Evolutionary conservation across 1,139 yeast species (phyloP), one percentile per base, ranked within the genome.

Genomic region (Pneumocystis carinii): DNA sequence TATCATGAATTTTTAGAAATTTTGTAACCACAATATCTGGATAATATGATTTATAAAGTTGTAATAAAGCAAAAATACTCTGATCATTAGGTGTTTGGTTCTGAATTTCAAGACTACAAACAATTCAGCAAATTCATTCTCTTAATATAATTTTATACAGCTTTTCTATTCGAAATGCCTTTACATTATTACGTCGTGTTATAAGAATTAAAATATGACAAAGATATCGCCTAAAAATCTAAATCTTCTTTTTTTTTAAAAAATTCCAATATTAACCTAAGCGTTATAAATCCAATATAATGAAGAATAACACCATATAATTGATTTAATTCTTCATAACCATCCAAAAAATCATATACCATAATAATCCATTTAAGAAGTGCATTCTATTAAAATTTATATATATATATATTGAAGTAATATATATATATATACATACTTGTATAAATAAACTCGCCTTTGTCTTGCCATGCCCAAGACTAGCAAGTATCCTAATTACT

Each of bases 231-330:
- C 55, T 59, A 38, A 41, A n/a, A 14, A 32, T 5, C 8, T 29
- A 38, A 41, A 12, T 37, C 19, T 10, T 14, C 12, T 4, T 17
- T 15, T 57, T 7, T n/a, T 42, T 12, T 12, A 7, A 36, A 19
- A 2, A 37, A n/a, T 8, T 79, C 73, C 17, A 77, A 68, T 67
- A 73, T 72, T 0, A 74, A 72, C 64, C 81, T 75, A 59, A 76
- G 69, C 64, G 71, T 77, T 63, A 77, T 79, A 64, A 70, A 77
- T 59, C 78, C 75, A 66, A 81, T 72, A 36, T 74, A 71, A 56
- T 76, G 75, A 66, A 78, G 73, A 65, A 79, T 71, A 5, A 77
- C 62, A 1, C 77, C 72, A 61, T 73, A 74, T 2, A 71, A 53
- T 38, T 65, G 63, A 3, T 66, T 68, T 27, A 69, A 35, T 12